Percentiles rank a stretch among this genome's conserved stretches.
Evolutionary conservation across 306 rosid species (phyloP).

Genomic region (Carpinus fangiana): DNA sequence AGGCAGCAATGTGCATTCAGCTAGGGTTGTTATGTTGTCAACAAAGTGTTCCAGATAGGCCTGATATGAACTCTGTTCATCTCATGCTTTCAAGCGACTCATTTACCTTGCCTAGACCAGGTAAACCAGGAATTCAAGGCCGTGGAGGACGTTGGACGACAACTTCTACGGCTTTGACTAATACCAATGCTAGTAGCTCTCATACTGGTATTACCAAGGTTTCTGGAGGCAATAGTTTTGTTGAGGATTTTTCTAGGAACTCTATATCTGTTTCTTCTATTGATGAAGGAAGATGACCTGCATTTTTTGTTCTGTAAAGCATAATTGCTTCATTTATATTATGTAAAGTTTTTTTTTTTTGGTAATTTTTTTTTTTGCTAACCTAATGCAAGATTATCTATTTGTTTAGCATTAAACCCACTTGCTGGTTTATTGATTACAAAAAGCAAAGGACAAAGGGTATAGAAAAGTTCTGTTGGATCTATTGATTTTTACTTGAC

Average conservation of each 20-base stretch:
- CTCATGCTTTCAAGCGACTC: conserved; percentile 86
- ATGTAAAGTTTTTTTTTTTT: conserved; percentile 9
- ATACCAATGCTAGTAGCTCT: conserved; percentile 51
- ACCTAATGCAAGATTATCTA: not conserved
- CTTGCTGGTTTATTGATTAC: not conserved
- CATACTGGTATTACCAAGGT: conserved; percentile 40
- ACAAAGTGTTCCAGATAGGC: conserved; percentile 58
- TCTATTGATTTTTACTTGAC: not conserved
- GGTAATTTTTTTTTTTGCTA: not conserved
- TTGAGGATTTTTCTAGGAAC: conserved; percentile 77
- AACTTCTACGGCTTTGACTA: conserved; percentile 50
- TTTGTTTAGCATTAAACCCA: not conserved
- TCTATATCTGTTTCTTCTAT: conserved; percentile 75
- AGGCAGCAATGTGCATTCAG: conserved; percentile 89
- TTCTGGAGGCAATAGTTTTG: conserved; percentile 53
- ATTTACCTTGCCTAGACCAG: conserved; percentile 72
- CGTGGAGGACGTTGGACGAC: conserved; percentile 66
- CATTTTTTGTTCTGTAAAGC: not conserved
- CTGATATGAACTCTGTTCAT: conserved; percentile 79
- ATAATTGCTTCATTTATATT: conserved; percentile 13
- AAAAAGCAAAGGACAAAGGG: not conserved
- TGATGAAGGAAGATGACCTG: conserved; percentile 62
- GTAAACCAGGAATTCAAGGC: conserved; percentile 78
- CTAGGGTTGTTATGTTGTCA: conserved; percentile 87
- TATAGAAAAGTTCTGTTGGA: not conserved